Evolutionary conservation across 257 asterid species (phyloP).

Genomic region (Catharanthus roseus): DNA sequence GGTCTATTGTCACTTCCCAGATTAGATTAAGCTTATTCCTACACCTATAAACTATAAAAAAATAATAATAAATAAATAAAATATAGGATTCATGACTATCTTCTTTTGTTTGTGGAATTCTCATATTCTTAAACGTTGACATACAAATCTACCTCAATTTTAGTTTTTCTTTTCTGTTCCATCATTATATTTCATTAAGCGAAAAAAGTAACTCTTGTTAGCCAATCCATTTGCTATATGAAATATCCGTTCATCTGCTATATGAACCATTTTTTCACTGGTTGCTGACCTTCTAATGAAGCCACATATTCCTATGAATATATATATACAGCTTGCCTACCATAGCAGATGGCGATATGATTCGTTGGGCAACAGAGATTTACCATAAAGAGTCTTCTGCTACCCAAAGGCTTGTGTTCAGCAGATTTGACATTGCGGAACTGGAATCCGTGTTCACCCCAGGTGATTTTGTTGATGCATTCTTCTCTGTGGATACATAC

Average conservation of each 20-base stretch:
- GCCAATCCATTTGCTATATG: neutral
- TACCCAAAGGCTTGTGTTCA: slow-evolving; percentile 48
- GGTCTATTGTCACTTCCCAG: neutral
- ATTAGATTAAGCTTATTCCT: no score
- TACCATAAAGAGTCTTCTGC: slow-evolving; percentile 50
- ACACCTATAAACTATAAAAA: no score
- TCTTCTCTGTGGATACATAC: slow-evolving; percentile 61
- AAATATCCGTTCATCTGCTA: neutral
- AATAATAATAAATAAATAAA: no score
- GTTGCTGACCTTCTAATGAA: slow-evolving; percentile 2
- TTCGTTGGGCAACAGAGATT: slow-evolving; percentile 62
- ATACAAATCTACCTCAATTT: neutral
- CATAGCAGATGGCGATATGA: slow-evolving; percentile 42
- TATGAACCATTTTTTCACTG: neutral
- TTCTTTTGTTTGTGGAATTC: neutral
- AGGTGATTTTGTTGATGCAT: slow-evolving; percentile 64
- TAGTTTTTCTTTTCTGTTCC: neutral
- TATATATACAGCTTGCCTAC: slow-evolving; percentile 61
- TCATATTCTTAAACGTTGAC: neutral
- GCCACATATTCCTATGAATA: neutral
- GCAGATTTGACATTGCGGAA: slow-evolving; percentile 47
- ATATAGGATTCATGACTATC: neutral
- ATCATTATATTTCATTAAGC: neutral
- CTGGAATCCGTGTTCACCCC: slow-evolving; percentile 50
- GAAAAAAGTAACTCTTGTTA: no score